A percentile compares a stretch with the other conserved stretches of the same genome.
Evolutionary conservation across 192 early-diverging fungal species (phyloP).

Genomic region (Hyaloraphidium curvatum): DNA sequence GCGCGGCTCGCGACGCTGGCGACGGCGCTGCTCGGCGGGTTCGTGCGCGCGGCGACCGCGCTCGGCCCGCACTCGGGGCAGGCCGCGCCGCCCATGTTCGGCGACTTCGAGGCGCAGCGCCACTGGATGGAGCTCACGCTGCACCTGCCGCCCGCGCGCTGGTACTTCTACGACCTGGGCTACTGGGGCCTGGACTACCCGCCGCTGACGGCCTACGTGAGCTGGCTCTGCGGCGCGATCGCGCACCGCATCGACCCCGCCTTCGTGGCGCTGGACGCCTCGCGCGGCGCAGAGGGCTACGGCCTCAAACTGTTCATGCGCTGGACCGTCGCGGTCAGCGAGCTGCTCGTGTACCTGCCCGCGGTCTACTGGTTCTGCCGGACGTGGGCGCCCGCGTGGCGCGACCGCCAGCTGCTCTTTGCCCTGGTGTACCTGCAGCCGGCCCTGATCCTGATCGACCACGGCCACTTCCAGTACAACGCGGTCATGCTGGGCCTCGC

Average conservation of each 20-base stretch:
- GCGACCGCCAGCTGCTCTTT: constrained; percentile 13
- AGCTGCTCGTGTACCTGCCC: constrained; percentile 56
- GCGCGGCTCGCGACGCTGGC: too few relatives aligned
- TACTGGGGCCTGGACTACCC: constrained; percentile 98
- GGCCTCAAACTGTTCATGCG: constrained; percentile 84
- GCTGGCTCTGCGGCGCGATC: constrained; percentile 63
- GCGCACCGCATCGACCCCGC: constrained; percentile 52
- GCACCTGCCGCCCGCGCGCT: constrained; percentile 48
- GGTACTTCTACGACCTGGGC: constrained; percentile 74
- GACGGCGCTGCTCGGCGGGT: too few relatives aligned
- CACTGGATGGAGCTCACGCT: constrained; percentile 96
- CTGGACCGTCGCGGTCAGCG: constrained; percentile 47
- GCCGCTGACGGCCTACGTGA: constrained; percentile 84
- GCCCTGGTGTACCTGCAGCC: constrained; percentile 62
- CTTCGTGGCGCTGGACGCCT: constrained; percentile 72
- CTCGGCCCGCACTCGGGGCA: too few relatives aligned
- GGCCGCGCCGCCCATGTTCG: constrained; percentile 56
- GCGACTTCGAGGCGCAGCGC: constrained; percentile 95
- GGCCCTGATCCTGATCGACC: constrained; percentile 77
- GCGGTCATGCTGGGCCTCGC: constrained; percentile 86
- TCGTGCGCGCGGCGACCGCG: too few relatives aligned
- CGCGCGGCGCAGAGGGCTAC: constrained; percentile 58
- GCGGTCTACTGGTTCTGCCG: constrained; percentile 46
- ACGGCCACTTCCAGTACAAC: constrained; percentile 98
- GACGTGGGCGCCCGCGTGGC: constrained; percentile 15